Evolutionary conservation across 192 early-diverging fungal genomes (phyloP).

Genomic region (Coemansia nantahalensis): DNA sequence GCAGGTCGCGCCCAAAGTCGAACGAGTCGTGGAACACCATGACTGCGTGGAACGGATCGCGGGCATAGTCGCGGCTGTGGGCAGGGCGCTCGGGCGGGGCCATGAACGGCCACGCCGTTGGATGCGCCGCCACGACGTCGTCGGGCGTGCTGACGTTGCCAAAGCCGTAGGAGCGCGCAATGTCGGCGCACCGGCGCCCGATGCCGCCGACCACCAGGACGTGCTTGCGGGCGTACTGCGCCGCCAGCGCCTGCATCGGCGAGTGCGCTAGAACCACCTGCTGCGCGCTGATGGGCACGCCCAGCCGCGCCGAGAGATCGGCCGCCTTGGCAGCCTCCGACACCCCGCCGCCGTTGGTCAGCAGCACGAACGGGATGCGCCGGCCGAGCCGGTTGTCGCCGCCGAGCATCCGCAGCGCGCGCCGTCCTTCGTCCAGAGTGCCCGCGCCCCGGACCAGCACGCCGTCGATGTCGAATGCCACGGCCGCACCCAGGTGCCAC

Average conservation of each 20-base stretch:
- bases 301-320: slow-evolving; percentile 61
- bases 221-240: slow-evolving; percentile 58
- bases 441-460: slow-evolving; percentile 80
- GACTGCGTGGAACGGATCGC: slow-evolving; percentile 61
- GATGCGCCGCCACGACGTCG: slow-evolving; percentile 66
- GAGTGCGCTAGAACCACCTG: slow-evolving; percentile 85
- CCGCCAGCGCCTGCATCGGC: slow-evolving; percentile 71
- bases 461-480: slow-evolving; percentile 83
- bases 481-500: slow-evolving; percentile 46
- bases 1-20: slow-evolving; percentile 87
- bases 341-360: slow-evolving; percentile 90
- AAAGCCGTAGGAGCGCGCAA: slow-evolving; percentile 72
- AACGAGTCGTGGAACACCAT: slow-evolving; percentile 86
- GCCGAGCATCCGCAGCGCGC: slow-evolving; percentile 65
- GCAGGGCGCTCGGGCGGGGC: slow-evolving; percentile 2
- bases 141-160: slow-evolving; percentile 61
- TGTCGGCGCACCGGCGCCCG: slow-evolving; percentile 57
- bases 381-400: slow-evolving; percentile 54
- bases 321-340: slow-evolving; percentile 69
- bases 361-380: slow-evolving; percentile 69
- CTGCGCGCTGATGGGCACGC: slow-evolving; percentile 56
- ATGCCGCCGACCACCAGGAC: slow-evolving; percentile 76
- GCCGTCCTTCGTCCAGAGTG: slow-evolving; percentile 63
- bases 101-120: slow-evolving; percentile 67
- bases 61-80: slow-evolving; percentile 24